Conservation (phyloP, 345 rosid genomes). For the Populus euphratica region DNA sequence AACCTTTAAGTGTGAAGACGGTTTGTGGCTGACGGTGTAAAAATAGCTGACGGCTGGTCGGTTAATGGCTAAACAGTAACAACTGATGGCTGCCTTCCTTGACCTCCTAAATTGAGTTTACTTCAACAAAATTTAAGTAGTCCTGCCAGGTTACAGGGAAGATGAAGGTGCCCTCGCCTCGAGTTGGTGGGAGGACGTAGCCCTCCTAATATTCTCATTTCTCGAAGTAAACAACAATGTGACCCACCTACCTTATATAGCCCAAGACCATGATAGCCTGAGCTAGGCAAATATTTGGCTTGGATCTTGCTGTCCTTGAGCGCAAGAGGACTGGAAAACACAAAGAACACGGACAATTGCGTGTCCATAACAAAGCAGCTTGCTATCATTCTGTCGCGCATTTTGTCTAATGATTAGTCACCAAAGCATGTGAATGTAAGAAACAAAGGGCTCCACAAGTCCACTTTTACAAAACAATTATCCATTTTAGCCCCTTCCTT, state of each 20-base stretch:
- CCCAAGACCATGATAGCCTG: neutral
- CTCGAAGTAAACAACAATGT: slow-evolving; percentile 1
- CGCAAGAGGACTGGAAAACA: neutral
- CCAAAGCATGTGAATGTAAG: slow-evolving; percentile 32
- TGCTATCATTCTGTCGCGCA: slow-evolving; percentile 14
- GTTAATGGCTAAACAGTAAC: too few relatives aligned
- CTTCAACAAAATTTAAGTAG: neutral
- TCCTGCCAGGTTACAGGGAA: neutral
- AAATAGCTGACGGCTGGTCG: too few relatives aligned
- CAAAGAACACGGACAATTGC: neutral
- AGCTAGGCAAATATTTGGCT: slow-evolving; percentile 24
- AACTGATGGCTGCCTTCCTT: too few relatives aligned
- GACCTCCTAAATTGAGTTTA: too few relatives aligned
- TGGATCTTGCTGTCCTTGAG: slow-evolving; percentile 19
- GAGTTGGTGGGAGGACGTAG: neutral
- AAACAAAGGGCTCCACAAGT: slow-evolving; percentile 13
- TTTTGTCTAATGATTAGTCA: slow-evolving; percentile 42
- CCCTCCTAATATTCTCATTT: neutral
- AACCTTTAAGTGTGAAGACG: too few relatives aligned
- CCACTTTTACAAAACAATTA: slow-evolving; percentile 8
- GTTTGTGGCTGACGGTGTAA: too few relatives aligned
- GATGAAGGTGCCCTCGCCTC: neutral
- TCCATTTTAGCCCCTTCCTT: neutral
- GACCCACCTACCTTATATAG: slow-evolving; percentile 20
- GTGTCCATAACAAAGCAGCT: slow-evolving; percentile 6